phyloP scores from a whole-genome alignment of 768 basidiomycete species.

The Dentipellis sp. region DNA sequence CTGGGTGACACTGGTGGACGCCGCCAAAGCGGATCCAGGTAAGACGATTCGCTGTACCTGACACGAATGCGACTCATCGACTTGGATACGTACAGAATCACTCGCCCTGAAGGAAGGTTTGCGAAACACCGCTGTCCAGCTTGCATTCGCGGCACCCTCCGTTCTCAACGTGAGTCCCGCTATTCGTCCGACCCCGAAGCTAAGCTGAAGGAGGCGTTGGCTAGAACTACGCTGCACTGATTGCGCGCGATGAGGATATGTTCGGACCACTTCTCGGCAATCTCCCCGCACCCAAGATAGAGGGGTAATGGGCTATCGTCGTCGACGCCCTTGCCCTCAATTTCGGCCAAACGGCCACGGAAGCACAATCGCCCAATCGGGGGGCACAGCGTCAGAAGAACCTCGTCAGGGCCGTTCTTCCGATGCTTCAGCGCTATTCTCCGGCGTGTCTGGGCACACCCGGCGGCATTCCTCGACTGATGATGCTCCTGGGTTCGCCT shows the following conservation, averaged over 20 bases:
- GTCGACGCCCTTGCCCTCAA: no score
- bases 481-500: no score
- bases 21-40: constrained; percentile 12
- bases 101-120: neutral
- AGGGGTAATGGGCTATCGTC: no score
- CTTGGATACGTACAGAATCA: neutral
- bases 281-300: neutral
- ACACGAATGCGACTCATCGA: neutral
- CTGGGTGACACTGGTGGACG: constrained; percentile 38
- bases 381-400: neutral
- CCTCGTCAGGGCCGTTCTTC: no score
- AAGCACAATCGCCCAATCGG: no score
- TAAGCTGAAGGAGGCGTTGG: neutral
- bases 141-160: constrained; percentile 2
- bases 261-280: constrained; percentile 7
- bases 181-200: neutral
- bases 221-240: constrained; percentile 9
- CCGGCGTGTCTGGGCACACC: neutral
- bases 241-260: constrained; percentile 3
- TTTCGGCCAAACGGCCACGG: no score
- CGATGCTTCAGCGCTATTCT: no score
- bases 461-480: no score
- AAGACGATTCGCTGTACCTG: neutral
- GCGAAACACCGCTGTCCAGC: neutral
- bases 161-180: constrained; percentile 4